phyloP scores from a whole-genome alignment of 2,329 filamentous ascomycete genomes.

The Dactylellina cionopaga region DNA sequence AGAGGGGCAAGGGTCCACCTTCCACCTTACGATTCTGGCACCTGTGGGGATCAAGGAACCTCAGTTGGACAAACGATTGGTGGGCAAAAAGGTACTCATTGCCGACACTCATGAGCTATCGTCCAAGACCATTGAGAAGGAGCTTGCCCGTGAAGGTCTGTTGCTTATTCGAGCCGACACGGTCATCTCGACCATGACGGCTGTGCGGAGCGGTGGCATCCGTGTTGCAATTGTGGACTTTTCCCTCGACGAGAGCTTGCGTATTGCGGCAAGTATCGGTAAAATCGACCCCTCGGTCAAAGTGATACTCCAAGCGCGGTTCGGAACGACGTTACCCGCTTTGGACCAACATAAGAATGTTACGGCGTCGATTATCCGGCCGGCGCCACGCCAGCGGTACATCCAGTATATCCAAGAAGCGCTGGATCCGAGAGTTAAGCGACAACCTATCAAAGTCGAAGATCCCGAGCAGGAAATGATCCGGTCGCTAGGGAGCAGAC shows the following conservation, averaged over 20 bases:
- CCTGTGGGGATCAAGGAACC: conserved; percentile 55
- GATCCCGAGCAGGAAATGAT: conserved; percentile 56
- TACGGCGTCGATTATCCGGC: conserved; percentile 55
- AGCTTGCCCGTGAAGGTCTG: conserved; percentile 56
- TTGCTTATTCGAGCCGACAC: conserved; percentile 53
- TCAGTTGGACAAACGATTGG: conserved; percentile 55
- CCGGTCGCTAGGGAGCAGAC: conserved; percentile 55
- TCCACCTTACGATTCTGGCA: conserved; percentile 79
- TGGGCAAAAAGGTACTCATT: conserved; percentile 56
- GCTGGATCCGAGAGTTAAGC: conserved; percentile 52
- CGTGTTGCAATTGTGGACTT: conserved; percentile 56
- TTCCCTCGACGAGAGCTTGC: conserved; percentile 56
- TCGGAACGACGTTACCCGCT: conserved; percentile 56
- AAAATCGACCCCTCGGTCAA: conserved; percentile 55
- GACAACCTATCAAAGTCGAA: conserved; percentile 52
- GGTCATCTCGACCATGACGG: conserved; percentile 53
- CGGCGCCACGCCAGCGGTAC: conserved; percentile 56
- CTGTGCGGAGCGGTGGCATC: conserved; percentile 53
- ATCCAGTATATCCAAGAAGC: conserved; percentile 56
- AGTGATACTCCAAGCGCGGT: conserved; percentile 57
- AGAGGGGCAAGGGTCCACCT: conserved; percentile 88
- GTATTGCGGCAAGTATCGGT: conserved; percentile 54
- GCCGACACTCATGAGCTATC: conserved; percentile 57
- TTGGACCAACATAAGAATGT: conserved; percentile 54
- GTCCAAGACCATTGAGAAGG: conserved; percentile 56